These are phyloP conservation scores for Lachancea lanzarotensis DNA, from an alignment of 805 yeast genomes.

Conservation along the genomic window DNA sequence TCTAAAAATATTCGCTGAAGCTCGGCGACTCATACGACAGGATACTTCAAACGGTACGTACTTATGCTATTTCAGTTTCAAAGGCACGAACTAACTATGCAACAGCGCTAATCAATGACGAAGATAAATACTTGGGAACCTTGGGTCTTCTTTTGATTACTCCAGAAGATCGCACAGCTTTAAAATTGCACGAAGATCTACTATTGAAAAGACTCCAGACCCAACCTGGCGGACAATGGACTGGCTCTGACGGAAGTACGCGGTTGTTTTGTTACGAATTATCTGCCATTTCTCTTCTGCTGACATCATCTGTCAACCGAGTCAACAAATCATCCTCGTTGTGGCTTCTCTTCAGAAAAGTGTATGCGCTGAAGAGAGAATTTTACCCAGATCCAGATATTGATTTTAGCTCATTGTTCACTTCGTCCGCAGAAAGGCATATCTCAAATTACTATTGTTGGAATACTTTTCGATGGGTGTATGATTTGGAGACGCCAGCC, in stretches of 20 bases:
- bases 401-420: constrained; percentile 13
- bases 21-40: constrained; percentile 22
- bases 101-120: background rate
- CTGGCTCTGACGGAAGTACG: background rate
- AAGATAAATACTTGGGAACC: constrained; percentile 22
- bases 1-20: constrained; percentile 27
- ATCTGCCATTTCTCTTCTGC: constrained; percentile 17
- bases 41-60: constrained; percentile 8
- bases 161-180: constrained; percentile 32
- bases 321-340: constrained; percentile 37
- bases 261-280: constrained; percentile 18
- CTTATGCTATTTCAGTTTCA: background rate
- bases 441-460: constrained; percentile 37
- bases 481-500: constrained; percentile 17
- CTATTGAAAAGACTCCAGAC: background rate
- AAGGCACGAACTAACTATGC: background rate
- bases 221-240: background rate
- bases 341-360: constrained; percentile 32
- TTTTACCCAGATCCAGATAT: constrained; percentile 6
- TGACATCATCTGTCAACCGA: constrained; percentile 31
- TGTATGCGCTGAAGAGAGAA: constrained; percentile 16
- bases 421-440: constrained; percentile 30
- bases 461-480: constrained; percentile 33
- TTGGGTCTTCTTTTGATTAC: constrained; percentile 33
- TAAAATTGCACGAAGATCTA: constrained; percentile 26